Evolutionary conservation across 208 protist genomes (phyloP).

Genomic region (Leishmania major): DNA sequence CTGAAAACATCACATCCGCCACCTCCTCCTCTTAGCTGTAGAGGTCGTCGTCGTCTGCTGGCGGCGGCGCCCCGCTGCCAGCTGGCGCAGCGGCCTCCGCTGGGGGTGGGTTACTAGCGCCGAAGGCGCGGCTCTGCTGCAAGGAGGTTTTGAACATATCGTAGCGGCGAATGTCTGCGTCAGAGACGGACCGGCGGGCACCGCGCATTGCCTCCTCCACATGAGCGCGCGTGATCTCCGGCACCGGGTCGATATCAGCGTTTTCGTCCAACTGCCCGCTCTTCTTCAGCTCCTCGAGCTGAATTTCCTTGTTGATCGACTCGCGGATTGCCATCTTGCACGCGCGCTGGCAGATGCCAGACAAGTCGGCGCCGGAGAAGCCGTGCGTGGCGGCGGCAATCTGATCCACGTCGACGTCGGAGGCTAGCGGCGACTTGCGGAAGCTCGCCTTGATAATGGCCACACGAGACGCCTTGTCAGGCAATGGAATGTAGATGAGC

Average conservation of each 20-base stretch:
- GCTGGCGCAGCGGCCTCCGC: conserved; percentile 28
- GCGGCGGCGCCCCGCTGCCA: conserved; percentile 15
- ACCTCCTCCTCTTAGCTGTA: conserved; percentile 38
- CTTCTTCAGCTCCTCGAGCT: conserved; percentile 74
- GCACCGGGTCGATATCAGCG: conserved; percentile 87
- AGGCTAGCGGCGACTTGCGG: conserved; percentile 97
- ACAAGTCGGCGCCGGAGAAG: conserved; percentile 99
- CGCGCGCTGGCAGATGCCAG: conserved; percentile 90
- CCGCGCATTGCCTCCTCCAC: conserved; percentile 92
- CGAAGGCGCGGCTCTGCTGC: conserved; percentile 77
- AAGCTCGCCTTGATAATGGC: conserved; percentile 98
- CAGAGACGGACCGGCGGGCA: conserved; percentile 91
- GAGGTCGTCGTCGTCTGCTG: conserved; percentile 55
- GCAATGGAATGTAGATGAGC: conserved; percentile 99
- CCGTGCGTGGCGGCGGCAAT: conserved; percentile 97
- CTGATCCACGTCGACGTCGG: conserved; percentile 96
- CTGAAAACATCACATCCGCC: conserved; percentile 2
- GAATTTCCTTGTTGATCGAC: conserved; percentile 89
- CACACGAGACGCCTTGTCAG: conserved; percentile 96
- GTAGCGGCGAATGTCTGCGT: conserved; percentile 92
- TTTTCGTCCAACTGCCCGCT: conserved; percentile 60
- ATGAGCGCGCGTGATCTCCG: conserved; percentile 90
- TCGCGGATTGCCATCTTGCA: conserved; percentile 94
- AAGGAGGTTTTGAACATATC: conserved; percentile 92
- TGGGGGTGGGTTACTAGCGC: conserved; percentile 24